phyloP scores from a whole-genome alignment of 2,329 filamentous ascomycete species.

The Waltergamsia citrina region DNA sequence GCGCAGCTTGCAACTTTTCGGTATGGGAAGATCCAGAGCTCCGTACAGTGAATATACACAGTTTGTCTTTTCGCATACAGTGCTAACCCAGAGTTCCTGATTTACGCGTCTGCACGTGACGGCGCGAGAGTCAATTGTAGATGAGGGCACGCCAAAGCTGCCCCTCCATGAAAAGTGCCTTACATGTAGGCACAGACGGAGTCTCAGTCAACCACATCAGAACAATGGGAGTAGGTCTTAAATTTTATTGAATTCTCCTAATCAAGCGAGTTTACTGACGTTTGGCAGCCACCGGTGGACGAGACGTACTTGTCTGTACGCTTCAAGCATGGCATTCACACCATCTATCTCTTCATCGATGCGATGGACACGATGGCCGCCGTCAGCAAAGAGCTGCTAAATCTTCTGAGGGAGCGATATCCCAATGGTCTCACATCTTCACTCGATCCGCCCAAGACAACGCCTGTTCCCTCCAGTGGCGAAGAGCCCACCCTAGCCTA shows the following conservation, averaged over 20 bases:
- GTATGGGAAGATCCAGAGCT: too few species aligned
- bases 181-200: background rate
- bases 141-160: background rate
- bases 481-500: constrained; percentile 32
- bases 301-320: constrained; percentile 54
- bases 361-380: constrained; percentile 44
- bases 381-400: constrained; percentile 49
- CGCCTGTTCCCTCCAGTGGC: constrained; percentile 27
- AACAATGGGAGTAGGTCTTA: background rate
- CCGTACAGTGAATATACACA: too few species aligned
- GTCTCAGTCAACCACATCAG: background rate
- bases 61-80: too few species aligned
- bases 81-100: too few species aligned
- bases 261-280: too few species aligned
- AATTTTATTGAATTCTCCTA: too few species aligned
- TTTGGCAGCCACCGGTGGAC: constrained; percentile 16
- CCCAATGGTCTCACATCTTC: constrained; percentile 38
- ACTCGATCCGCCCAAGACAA: constrained; percentile 19
- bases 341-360: constrained; percentile 58
- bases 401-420: constrained; percentile 47
- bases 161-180: too few species aligned
- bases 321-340: constrained; percentile 65
- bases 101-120: background rate
- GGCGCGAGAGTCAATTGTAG: background rate
- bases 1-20: too few species aligned